These are phyloP conservation scores for Cyberlindnera meyerae DNA, from an alignment of 805 yeast species.

Conservation along the genomic window DNA sequence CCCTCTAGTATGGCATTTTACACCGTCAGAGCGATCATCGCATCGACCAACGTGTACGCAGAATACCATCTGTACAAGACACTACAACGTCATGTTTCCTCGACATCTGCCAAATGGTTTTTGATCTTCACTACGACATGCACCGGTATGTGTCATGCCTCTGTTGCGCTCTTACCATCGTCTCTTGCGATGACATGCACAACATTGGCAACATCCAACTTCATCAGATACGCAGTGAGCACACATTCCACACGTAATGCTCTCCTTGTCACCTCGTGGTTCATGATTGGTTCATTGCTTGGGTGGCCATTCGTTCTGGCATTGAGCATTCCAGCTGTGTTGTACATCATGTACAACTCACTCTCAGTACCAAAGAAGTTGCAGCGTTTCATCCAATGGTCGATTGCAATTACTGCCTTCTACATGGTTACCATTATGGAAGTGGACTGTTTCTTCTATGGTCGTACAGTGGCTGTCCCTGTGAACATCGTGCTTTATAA, in stretches of 20 bases:
- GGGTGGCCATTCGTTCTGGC: slow-evolving; percentile 91
- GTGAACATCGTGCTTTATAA: slow-evolving; percentile 80
- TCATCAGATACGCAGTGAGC: slow-evolving; percentile 27
- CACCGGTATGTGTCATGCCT: slow-evolving; percentile 87
- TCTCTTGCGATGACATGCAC: slow-evolving; percentile 61
- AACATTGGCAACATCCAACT: slow-evolving; percentile 39
- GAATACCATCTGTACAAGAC: slow-evolving; percentile 51
- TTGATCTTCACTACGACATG: slow-evolving; percentile 54
- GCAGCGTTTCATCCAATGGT: slow-evolving; percentile 20
- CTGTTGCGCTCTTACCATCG: slow-evolving; percentile 82
- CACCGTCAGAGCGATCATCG: slow-evolving; percentile 42
- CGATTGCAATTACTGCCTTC: slow-evolving; percentile 21
- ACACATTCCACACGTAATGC: slow-evolving; percentile 18
- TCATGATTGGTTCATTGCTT: slow-evolving; percentile 62
- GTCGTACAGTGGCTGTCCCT: slow-evolving; percentile 62
- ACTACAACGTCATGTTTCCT: slow-evolving; percentile 27
- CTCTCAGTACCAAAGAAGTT: slow-evolving; percentile 4
- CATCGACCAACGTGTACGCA: slow-evolving; percentile 35
- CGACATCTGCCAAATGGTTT: slow-evolving; percentile 47
- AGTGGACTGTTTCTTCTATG: slow-evolving; percentile 61
- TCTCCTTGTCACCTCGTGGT: slow-evolving; percentile 36
- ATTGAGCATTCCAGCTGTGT: slow-evolving; percentile 48
- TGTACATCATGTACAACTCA: slow-evolving; percentile 16
- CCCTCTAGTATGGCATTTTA: slow-evolving; percentile 42
- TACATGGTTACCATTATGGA: slow-evolving; percentile 28